Evolutionary conservation across 1,139 yeast genomes (phyloP).

Genomic region (Pichia sp.): DNA sequence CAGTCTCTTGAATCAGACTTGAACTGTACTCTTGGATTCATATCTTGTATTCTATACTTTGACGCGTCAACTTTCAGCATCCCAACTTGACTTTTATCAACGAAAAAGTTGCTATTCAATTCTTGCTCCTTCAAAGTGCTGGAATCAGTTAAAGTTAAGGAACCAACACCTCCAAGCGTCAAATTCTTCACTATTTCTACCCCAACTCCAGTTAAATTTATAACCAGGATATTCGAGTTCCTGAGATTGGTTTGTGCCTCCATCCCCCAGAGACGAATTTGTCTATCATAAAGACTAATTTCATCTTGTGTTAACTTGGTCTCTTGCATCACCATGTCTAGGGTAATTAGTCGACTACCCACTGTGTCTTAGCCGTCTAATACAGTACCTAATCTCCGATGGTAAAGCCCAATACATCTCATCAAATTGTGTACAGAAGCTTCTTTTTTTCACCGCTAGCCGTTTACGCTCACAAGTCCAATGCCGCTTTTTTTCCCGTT

Average conservation of each 20-base stretch:
- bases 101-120: slow-evolving; percentile 72
- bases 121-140: slow-evolving; percentile 56
- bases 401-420: background rate
- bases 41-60: slow-evolving; percentile 51
- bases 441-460: background rate
- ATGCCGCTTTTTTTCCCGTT: background rate
- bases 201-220: slow-evolving; percentile 87
- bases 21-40: slow-evolving; percentile 72
- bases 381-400: background rate
- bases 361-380: background rate
- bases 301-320: slow-evolving; percentile 48
- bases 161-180: slow-evolving; percentile 84
- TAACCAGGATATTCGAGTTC: slow-evolving; percentile 65
- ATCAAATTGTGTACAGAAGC: background rate
- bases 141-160: slow-evolving; percentile 64
- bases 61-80: slow-evolving; percentile 52
- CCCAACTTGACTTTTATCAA: slow-evolving; percentile 57
- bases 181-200: slow-evolving; percentile 85
- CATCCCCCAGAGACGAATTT: slow-evolving; percentile 93
- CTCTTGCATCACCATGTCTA: background rate
- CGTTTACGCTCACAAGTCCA: background rate
- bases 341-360: background rate
- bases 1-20: slow-evolving; percentile 36
- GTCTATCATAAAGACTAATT: slow-evolving; percentile 89
- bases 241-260: slow-evolving; percentile 84